Evolutionary conservation across 495 filamentous ascomycete genomes (phyloP).

Genomic region (Aspergillus nidulans): DNA sequence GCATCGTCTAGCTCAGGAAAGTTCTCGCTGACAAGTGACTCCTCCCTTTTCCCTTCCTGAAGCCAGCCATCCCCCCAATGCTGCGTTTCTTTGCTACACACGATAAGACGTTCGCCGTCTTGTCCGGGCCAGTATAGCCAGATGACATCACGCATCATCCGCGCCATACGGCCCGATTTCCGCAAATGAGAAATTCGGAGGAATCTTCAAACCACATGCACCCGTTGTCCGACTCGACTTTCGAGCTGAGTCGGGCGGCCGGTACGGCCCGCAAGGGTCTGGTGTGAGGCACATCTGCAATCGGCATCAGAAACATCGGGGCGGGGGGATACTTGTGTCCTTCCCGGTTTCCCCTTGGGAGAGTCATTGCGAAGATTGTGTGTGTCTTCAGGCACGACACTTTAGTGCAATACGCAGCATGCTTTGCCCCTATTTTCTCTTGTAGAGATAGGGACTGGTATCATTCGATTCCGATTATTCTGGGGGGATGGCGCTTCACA

Average conservation of each 20-base stretch:
- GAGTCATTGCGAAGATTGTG: slow-evolving; percentile 93
- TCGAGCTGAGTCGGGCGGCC: slow-evolving; percentile 20
- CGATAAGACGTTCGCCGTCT: slow-evolving; percentile 39
- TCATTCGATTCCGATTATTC: slow-evolving; percentile 99
- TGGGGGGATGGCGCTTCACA: slow-evolving; percentile 77
- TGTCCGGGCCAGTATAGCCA: slow-evolving; percentile 18
- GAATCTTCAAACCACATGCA: slow-evolving; percentile 67
- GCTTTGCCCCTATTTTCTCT: slow-evolving; percentile 31
- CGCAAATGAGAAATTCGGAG: slow-evolving; percentile 99
- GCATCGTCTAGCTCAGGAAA: background rate
- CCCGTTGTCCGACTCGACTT: slow-evolving; percentile 42
- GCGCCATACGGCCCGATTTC: slow-evolving; percentile 19
- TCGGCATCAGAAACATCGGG: slow-evolving; percentile 99
- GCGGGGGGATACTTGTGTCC: slow-evolving; percentile 15
- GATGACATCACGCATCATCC: slow-evolving; percentile 8
- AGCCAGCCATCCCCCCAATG: slow-evolving; percentile 93
- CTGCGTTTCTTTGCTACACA: slow-evolving; percentile 99
- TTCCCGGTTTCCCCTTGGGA: slow-evolving; percentile 63
- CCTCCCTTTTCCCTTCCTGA: slow-evolving; percentile 41
- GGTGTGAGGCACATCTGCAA: slow-evolving; percentile 89
- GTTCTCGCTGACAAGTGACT: slow-evolving; percentile 9
- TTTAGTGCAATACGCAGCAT: slow-evolving; percentile 99
- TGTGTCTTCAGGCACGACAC: slow-evolving; percentile 71
- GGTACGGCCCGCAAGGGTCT: slow-evolving; percentile 86
- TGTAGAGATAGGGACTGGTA: slow-evolving; percentile 45